A percentile compares a stretch with the other conserved stretches of the same genome.
phyloP scores from a whole-genome alignment of 2,329 filamentous ascomycete species.

The Dactylonectria macrodidyma region DNA sequence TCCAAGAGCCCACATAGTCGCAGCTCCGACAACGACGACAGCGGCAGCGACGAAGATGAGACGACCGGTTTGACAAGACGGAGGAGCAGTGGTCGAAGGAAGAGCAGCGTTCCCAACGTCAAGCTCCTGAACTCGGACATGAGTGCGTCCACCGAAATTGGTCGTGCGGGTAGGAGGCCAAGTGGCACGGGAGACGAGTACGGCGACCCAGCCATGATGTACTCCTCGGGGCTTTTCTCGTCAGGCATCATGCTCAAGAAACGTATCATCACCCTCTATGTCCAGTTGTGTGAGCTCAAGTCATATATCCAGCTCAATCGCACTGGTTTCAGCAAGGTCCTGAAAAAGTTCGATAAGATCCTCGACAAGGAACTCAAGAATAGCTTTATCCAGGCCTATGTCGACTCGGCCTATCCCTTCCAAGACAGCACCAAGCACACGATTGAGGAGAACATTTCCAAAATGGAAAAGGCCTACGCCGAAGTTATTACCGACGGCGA shows the following conservation, averaged over 20 bases:
- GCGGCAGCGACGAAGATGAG: constrained; percentile 76
- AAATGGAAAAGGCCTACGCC: constrained; percentile 86
- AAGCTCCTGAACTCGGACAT: constrained; percentile 65
- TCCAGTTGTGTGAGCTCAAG: constrained; percentile 94
- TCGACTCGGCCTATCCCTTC: constrained; percentile 88
- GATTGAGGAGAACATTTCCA: constrained; percentile 79
- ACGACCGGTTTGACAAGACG: constrained; percentile 67
- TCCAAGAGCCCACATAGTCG: constrained; percentile 59
- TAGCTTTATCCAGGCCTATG: constrained; percentile 80
- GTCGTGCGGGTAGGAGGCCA: constrained; percentile 69
- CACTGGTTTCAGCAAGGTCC: constrained; percentile 94
- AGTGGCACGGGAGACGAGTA: constrained; percentile 84
- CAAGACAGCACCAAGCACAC: constrained; percentile 77
- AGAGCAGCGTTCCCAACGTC: constrained; percentile 56
- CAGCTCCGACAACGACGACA: constrained; percentile 72
- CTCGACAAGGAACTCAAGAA: constrained; percentile 85
- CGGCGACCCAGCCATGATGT: constrained; percentile 79
- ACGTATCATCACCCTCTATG: constrained; percentile 87
- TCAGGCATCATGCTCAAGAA: constrained; percentile 92
- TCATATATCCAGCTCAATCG: constrained; percentile 97
- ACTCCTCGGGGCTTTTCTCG: constrained; percentile 73
- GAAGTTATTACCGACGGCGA: constrained; percentile 88
- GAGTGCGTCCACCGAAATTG: constrained; percentile 73
- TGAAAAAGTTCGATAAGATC: constrained; percentile 99
- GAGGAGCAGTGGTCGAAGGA: constrained; percentile 58